Conservation (phyloP, 169 alveolate species). For the Theileria luwenshuni region DNA sequence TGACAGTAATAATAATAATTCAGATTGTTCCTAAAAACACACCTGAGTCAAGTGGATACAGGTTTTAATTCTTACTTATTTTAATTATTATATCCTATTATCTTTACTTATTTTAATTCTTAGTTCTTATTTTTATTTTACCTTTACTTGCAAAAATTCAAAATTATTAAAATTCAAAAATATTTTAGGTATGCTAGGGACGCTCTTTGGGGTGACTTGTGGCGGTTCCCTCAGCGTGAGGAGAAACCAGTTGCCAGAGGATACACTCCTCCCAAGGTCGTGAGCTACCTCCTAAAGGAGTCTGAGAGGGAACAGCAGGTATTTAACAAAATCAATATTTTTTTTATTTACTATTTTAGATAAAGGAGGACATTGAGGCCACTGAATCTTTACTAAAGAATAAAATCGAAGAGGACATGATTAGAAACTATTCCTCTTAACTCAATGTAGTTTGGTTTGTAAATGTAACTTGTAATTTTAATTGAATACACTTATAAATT, state of each 20-base stretch:
- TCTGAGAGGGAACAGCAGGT: conserved; percentile 65
- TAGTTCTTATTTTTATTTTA: conserved; percentile 32
- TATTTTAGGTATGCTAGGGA: conserved; percentile 69
- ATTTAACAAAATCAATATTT: conserved; percentile 8
- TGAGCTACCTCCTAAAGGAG: conserved; percentile 64
- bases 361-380: conserved; percentile 1
- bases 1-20: neutral
- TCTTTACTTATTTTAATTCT: too few relatives aligned
- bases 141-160: conserved; percentile 64
- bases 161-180: too few relatives aligned
- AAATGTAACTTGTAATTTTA: neutral
- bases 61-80: conserved; percentile 36
- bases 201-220: conserved; percentile 89
- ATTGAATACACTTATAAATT: conserved; percentile 5
- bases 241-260: conserved; percentile 84
- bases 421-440: conserved; percentile 38
- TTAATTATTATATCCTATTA: neutral
- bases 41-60: conserved; percentile 74
- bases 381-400: conserved; percentile 30
- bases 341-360: neutral
- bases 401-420: conserved; percentile 47
- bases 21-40: conserved; percentile 74
- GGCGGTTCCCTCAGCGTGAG: conserved; percentile 83
- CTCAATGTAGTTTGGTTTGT: neutral
- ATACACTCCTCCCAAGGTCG: conserved; percentile 75